Evolutionary conservation across 352 stramenopile species (phyloP).

Genomic region (Globisporangium carolinianum): DNA sequence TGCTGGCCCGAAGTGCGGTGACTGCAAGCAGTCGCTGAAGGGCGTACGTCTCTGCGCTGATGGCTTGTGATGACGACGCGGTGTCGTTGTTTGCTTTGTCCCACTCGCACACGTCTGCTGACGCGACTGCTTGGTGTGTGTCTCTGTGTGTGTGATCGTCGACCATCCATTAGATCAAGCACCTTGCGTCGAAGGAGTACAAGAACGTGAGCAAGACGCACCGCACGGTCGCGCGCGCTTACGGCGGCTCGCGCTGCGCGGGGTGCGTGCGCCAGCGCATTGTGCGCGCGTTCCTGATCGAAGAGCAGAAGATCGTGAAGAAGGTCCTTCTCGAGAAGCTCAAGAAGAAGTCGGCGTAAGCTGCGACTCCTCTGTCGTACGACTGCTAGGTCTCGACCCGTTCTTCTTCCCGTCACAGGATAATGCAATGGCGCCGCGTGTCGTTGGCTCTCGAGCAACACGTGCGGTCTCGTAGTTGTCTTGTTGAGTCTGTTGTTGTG

Average conservation of each 20-base stretch:
- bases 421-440: slow-evolving; percentile 1
- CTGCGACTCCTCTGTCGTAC: background rate
- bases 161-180: slow-evolving; percentile 63
- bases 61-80: slow-evolving; percentile 4
- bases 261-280: slow-evolving; percentile 94
- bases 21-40: slow-evolving; percentile 93
- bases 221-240: slow-evolving; percentile 94
- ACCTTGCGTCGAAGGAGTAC: slow-evolving; percentile 63
- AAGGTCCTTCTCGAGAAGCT: slow-evolving; percentile 96
- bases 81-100: background rate
- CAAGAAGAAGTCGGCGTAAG: slow-evolving; percentile 77
- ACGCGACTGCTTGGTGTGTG: background rate
- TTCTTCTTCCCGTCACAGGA: slow-evolving; percentile 13
- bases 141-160: background rate
- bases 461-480: too few species aligned
- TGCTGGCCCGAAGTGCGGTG: slow-evolving; percentile 93
- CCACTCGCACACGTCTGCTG: background rate
- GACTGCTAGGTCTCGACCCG: slow-evolving; percentile 7
- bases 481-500: too few species aligned
- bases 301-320: slow-evolving; percentile 99
- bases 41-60: slow-evolving; percentile 19
- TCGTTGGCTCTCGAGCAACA: too few species aligned
- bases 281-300: slow-evolving; percentile 97
- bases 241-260: slow-evolving; percentile 93
- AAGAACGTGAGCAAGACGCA: slow-evolving; percentile 85